Evolutionary conservation across 73 alveolate species (phyloP).

Genomic region (Tetrahymena malaccensis): DNA sequence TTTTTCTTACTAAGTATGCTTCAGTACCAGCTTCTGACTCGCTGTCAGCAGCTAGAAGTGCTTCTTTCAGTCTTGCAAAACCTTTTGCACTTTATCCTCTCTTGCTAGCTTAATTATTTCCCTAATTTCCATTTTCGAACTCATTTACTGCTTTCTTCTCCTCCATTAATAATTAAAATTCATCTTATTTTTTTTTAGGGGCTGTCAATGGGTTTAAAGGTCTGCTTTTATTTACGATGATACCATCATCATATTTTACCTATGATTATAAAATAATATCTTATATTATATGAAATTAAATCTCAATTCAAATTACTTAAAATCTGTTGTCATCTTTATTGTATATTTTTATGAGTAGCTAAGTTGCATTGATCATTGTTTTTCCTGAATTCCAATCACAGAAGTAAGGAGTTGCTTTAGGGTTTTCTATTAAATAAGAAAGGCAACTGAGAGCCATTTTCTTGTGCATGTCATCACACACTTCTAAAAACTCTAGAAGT

Average conservation of each 20-base stretch:
- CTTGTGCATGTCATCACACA: conserved; percentile 77
- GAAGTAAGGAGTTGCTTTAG: conserved; percentile 74
- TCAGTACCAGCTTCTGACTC: conserved; percentile 44
- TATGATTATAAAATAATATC: neutral
- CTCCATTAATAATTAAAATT: conserved; percentile 41
- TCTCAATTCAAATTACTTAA: conserved; percentile 35
- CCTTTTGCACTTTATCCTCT: conserved; percentile 42
- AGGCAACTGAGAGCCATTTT: conserved; percentile 77
- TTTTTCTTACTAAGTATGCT: conserved; percentile 37
- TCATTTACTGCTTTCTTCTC: conserved; percentile 5
- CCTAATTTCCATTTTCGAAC: neutral
- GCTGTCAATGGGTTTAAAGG: conserved; percentile 77
- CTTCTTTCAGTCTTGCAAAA: conserved; percentile 49
- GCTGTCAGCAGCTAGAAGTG: conserved; percentile 23
- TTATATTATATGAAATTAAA: too few species aligned
- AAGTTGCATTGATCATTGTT: conserved; percentile 86
- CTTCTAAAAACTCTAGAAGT: conserved; percentile 85
- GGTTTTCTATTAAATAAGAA: conserved; percentile 81
- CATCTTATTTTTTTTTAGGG: conserved; percentile 36
- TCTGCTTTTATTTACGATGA: conserved; percentile 59
- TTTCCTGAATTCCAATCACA: conserved; percentile 90
- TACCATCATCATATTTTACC: conserved; percentile 64
- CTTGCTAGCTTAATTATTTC: neutral
- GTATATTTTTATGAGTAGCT: conserved; percentile 81
- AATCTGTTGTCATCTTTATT: conserved; percentile 83